Evolutionary conservation across 164 flowering plant species (phyloP).

Genomic region (Chimonanthus praecox): DNA sequence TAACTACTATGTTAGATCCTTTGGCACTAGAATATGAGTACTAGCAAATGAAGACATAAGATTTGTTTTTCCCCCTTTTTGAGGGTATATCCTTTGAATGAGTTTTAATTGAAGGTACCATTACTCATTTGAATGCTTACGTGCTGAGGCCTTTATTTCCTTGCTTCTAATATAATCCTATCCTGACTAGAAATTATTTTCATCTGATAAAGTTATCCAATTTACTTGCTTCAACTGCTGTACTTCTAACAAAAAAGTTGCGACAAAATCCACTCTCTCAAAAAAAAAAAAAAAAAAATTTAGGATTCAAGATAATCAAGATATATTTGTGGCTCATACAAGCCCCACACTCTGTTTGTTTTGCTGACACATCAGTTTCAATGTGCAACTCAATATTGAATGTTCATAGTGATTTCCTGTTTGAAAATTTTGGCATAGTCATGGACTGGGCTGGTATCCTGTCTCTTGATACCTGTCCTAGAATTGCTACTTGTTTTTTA

Average conservation of each 20-base stretch:
- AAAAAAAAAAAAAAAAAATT: too few species aligned
- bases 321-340: background rate
- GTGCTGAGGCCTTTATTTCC: too few species aligned
- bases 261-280: background rate
- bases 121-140: too few species aligned
- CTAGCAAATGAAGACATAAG: too few species aligned
- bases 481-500: background rate
- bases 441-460: background rate
- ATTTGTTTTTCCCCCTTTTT: too few species aligned
- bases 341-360: background rate
- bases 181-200: background rate
- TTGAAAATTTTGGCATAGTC: background rate
- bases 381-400: background rate
- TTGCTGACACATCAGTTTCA: background rate
- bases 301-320: background rate
- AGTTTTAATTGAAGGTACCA: too few species aligned
- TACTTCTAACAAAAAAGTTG: background rate
- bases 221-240: background rate
- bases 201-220: background rate
- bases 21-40: too few species aligned
- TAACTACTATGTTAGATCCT: too few species aligned
- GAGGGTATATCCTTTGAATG: too few species aligned
- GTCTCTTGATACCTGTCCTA: background rate
- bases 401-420: too few species aligned
- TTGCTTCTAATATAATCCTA: background rate